Base-by-base conservation (phyloP, 768 basidiomycete species). In the Trametes cubensis region DNA sequence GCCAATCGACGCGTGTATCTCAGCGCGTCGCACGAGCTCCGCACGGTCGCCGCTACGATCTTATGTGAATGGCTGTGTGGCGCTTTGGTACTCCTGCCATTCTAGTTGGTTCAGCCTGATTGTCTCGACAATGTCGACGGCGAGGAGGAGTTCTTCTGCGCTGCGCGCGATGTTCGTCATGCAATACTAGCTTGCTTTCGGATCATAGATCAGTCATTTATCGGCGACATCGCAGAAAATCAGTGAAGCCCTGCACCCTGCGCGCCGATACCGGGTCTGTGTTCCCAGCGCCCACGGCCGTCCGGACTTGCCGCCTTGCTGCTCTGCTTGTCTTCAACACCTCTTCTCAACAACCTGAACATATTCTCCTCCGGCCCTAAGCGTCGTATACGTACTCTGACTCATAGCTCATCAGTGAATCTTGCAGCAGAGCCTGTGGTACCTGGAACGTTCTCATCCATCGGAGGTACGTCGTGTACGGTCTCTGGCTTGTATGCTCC, bases 171-270 rank as follows among this genome's bases (percentile, higher is more conserved):
- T 48, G 40, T 26, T 6, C 25, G 7, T 48, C 15, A 42, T 41
- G 45, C 21, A 18, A 56, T 38, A 30, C 21, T 21, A 48, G 34
- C 20, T 26, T 25, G 21, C 54, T 25, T 23, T 39, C 56, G 17
- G 42, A 30, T 26, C 47, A 25, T 55, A 34, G 13, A 60, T 60
- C 54, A 48, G 42, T 20, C 26, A 18, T 15, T 39, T 47, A 64
- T 60, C 63, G 41, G 50, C 58, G 54, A 49, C 58, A 64, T 64
- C 62, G 53, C 47, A 45, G 48, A 26, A 38, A 50, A 60, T 64
- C 58, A 57, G 49, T 46, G 13, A 30, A 54, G 48, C 63, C 63
- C 63, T 64, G n/a, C 58, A 52, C 63, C 63, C 63, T 63, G 41
- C 52, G 14, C 28, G 41, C 58, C 53, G 41, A 39, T 51, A 46